Percentiles rank a stretch among this genome's conserved stretches.
phyloP scores from a whole-genome alignment of 2,329 filamentous ascomycete species.

The Nemania diffusa region DNA sequence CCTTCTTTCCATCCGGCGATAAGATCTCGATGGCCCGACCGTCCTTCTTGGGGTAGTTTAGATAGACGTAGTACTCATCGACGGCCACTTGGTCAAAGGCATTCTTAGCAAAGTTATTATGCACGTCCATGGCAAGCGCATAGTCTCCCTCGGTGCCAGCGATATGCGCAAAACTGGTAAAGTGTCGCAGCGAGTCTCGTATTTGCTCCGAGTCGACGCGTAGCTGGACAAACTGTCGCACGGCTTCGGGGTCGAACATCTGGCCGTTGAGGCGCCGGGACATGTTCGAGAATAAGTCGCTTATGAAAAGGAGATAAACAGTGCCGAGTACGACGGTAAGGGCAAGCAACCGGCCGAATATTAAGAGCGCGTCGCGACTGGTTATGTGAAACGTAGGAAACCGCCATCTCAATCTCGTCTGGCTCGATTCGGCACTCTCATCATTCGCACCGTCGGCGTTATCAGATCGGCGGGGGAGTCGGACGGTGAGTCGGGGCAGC shows the following conservation, averaged over 20 bases:
- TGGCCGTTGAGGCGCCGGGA: conserved; percentile 71
- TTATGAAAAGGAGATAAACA: conserved; percentile 86
- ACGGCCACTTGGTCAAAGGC: conserved; percentile 79
- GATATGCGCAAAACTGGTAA: conserved; percentile 87
- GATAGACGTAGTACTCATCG: conserved; percentile 86
- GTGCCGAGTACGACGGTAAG: conserved; percentile 79
- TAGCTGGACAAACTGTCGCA: conserved; percentile 78
- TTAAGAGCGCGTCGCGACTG: conserved; percentile 62
- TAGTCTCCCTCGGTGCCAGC: conserved; percentile 95
- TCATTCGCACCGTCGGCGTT: conserved; percentile 24
- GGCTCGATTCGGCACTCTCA: conserved; percentile 35
- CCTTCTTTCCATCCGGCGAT: conserved; percentile 68
- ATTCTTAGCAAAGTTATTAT: conserved; percentile 77
- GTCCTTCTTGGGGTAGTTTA: conserved; percentile 85
- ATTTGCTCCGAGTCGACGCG: conserved; percentile 77
- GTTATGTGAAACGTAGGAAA: conserved; percentile 55
- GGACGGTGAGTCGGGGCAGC: conserved; percentile 61
- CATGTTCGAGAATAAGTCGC: conserved; percentile 79
- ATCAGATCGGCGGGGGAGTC: conserved; percentile 56
- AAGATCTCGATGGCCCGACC: conserved; percentile 86
- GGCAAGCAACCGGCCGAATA: conserved; percentile 78
- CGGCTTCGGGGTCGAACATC: conserved; percentile 84
- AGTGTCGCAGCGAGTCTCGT: conserved; percentile 77
- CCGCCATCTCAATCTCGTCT: conserved; percentile 44
- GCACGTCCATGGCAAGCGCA: conserved; percentile 84